Evolutionary conservation across 192 early-diverging fungal genomes (phyloP).

Genomic region (Physocladia obscura): DNA sequence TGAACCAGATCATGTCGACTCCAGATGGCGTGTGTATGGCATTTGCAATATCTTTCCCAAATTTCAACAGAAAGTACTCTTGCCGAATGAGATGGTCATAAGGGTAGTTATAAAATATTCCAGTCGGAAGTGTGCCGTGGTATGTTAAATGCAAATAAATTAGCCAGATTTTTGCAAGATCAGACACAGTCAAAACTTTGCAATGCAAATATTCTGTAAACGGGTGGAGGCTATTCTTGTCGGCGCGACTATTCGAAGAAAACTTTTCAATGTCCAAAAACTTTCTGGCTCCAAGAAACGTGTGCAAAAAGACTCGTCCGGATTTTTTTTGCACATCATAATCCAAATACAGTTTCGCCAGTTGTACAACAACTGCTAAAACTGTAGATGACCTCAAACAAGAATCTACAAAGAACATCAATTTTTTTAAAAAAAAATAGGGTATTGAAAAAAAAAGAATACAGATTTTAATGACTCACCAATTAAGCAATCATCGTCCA

Average conservation of each 20-base stretch:
- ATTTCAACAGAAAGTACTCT: slow-evolving; percentile 13
- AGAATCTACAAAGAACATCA: too few relatives aligned
- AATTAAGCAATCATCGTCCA: not conserved
- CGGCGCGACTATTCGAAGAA: too few relatives aligned
- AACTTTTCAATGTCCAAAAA: not conserved
- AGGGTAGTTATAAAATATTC: slow-evolving; percentile 4
- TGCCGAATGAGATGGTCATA: not conserved
- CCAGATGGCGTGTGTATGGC: slow-evolving; percentile 2
- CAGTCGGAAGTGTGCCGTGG: not conserved
- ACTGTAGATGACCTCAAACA: not conserved
- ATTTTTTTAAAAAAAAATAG: too few relatives aligned
- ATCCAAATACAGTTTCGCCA: slow-evolving; percentile 8
- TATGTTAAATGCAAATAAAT: slow-evolving; percentile 20
- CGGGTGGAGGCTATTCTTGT: not conserved
- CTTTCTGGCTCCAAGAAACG: not conserved
- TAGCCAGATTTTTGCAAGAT: slow-evolving; percentile 7
- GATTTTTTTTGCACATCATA: not conserved
- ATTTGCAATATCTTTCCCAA: not conserved
- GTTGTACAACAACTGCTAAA: slow-evolving; percentile 4
- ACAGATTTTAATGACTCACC: not conserved
- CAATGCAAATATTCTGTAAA: slow-evolving; percentile 1
- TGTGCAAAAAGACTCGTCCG: not conserved
- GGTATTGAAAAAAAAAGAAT: not conserved
- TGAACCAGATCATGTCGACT: slow-evolving; percentile 11
- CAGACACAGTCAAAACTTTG: not conserved